Percentiles rank a stretch among this genome's conserved stretches.
These are phyloP conservation scores for Skeletonema potamos DNA, from an alignment of 108 stramenopile species.

Conservation along the genomic window DNA sequence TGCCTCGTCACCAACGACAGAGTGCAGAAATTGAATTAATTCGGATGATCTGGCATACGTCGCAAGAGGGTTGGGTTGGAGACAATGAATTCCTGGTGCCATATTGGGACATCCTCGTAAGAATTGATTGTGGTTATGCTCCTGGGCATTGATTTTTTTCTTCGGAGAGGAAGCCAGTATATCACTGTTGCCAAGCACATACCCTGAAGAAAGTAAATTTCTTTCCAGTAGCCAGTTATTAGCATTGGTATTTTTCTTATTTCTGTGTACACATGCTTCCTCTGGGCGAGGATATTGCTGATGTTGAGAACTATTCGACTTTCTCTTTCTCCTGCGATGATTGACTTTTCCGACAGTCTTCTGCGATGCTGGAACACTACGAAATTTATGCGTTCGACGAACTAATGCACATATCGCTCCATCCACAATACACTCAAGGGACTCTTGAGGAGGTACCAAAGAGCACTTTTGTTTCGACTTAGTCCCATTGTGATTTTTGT, in stretches of 20 bases:
- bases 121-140: background rate
- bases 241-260: background rate
- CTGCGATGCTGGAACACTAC: background rate
- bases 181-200: constrained; percentile 27
- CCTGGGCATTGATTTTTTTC: background rate
- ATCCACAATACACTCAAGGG: constrained; percentile 39
- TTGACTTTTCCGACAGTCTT: background rate
- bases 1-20: constrained; percentile 35
- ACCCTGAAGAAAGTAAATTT: constrained; percentile 40
- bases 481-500: background rate
- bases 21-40: constrained; percentile 45
- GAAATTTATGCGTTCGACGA: constrained; percentile 26
- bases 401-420: constrained; percentile 28
- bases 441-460: constrained; percentile 21
- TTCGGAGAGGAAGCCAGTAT: constrained; percentile 5
- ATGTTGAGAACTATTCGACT: background rate
- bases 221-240: constrained; percentile 37
- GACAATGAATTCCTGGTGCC: constrained; percentile 41
- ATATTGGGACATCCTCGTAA: constrained; percentile 42
- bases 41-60: constrained; percentile 36
- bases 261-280: background rate
- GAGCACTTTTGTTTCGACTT: background rate
- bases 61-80: constrained; percentile 41
- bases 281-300: background rate
- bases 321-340: background rate